A percentile compares a stretch with the other conserved stretches of the same genome.
These are phyloP conservation scores for Krasilnikovozyma curviuscula DNA, from an alignment of 768 basidiomycete species.

Conservation along the genomic window DNA sequence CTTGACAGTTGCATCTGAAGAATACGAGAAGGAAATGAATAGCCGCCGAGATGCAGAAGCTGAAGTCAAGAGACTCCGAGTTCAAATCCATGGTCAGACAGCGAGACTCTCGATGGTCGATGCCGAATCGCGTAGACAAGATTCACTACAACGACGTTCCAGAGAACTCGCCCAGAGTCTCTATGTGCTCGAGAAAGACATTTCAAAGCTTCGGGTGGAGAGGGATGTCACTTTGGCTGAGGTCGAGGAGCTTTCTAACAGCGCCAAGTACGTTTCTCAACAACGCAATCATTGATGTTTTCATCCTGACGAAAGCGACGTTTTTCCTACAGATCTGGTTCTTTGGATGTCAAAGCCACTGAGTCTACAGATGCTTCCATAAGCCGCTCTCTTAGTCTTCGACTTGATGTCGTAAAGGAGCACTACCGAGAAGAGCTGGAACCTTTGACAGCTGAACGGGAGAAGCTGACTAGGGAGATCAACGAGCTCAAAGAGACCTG, in stretches of 20 bases:
- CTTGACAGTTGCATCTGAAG: slow-evolving; percentile 73
- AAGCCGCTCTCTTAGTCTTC: slow-evolving; percentile 51
- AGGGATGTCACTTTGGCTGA: slow-evolving; percentile 83
- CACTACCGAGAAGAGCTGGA: slow-evolving; percentile 76
- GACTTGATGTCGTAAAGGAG: slow-evolving; percentile 66
- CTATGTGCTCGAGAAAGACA: slow-evolving; percentile 57
- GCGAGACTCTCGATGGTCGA: slow-evolving; percentile 67
- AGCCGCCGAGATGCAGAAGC: slow-evolving; percentile 77
- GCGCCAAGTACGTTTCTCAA: slow-evolving; percentile 41
- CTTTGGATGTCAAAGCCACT: no score
- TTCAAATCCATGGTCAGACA: slow-evolving; percentile 74
- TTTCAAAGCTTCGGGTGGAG: slow-evolving; percentile 72
- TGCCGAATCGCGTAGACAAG: slow-evolving; percentile 52
- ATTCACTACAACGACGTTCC: slow-evolving; percentile 57
- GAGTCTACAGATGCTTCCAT: neutral
- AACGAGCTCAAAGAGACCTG: slow-evolving; percentile 66
- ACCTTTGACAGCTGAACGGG: slow-evolving; percentile 62
- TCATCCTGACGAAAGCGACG: neutral
- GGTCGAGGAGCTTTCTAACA: slow-evolving; percentile 62
- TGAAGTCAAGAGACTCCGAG: slow-evolving; percentile 66
- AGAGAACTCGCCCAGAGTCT: slow-evolving; percentile 61
- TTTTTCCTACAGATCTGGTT: neutral
- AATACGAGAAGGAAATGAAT: slow-evolving; percentile 80
- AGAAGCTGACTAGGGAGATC: slow-evolving; percentile 59
- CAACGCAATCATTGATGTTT: neutral